Percentiles rank a stretch among this genome's conserved stretches.
Evolutionary conservation across 1,284 basidiomycete genomes (phyloP).

Genomic region (Porogramme epimiltina): DNA sequence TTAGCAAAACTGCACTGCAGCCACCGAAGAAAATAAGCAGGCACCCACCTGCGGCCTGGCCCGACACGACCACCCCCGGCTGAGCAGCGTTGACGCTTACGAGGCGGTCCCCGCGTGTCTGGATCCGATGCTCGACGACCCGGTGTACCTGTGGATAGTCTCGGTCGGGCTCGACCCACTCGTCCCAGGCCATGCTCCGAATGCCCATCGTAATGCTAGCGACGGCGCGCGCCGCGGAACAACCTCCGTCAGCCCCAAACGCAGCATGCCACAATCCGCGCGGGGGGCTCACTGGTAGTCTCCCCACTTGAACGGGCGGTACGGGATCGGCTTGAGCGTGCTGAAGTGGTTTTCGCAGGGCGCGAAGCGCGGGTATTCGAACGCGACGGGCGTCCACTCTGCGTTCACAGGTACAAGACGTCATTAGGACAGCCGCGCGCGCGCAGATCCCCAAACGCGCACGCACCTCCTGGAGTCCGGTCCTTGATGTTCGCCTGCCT

Average conservation of each 20-base stretch:
- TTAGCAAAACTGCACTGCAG: neutral
- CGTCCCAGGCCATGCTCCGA: slow-evolving; percentile 63
- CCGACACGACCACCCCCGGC: slow-evolving; percentile 51
- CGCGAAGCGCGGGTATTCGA: slow-evolving; percentile 54
- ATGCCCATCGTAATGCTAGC: slow-evolving; percentile 73
- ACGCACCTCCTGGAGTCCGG: slow-evolving; percentile 14
- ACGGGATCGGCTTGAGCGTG: slow-evolving; percentile 56
- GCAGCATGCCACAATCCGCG: too few relatives aligned
- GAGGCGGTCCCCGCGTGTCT: slow-evolving; percentile 48
- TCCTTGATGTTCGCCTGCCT: slow-evolving; percentile 5
- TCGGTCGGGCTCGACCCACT: slow-evolving; percentile 73
- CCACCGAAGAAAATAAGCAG: too few relatives aligned
- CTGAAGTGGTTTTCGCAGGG: slow-evolving; percentile 40
- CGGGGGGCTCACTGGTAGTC: slow-evolving; percentile 56
- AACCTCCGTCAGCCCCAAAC: neutral
- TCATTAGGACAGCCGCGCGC: neutral
- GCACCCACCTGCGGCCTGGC: slow-evolving; percentile 52
- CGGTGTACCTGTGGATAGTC: slow-evolving; percentile 53
- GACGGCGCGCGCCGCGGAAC: neutral
- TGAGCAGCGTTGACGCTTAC: slow-evolving; percentile 40
- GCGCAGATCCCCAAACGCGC: neutral
- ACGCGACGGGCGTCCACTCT: slow-evolving; percentile 35
- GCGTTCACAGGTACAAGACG: too few relatives aligned
- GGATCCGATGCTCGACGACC: slow-evolving; percentile 55
- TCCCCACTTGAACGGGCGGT: slow-evolving; percentile 65